Conservation (phyloP, 108 stramenopile genomes). For the Bacterosira constricta region DNA sequence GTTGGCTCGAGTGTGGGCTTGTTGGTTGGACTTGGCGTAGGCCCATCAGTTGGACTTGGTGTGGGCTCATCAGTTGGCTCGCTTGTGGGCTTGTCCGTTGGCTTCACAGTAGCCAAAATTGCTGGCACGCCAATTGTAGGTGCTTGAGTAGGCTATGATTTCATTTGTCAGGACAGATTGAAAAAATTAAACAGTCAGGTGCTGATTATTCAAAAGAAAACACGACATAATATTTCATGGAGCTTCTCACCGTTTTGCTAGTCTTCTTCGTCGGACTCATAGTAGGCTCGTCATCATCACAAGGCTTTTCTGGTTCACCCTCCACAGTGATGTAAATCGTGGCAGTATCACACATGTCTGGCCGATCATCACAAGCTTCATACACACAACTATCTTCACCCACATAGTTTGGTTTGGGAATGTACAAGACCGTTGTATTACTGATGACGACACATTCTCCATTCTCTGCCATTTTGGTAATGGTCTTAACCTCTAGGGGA, state of each 20-base stretch:
- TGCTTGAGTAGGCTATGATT: too few relatives aligned
- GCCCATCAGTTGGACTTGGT: neutral
- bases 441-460: constrained; percentile 32
- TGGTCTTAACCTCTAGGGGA: neutral
- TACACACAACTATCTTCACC: constrained; percentile 27
- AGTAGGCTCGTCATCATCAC: neutral
- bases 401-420: constrained; percentile 19
- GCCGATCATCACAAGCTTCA: constrained; percentile 23
- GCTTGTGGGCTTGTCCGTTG: too few relatives aligned
- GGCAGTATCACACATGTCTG: constrained; percentile 19
- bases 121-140: too few relatives aligned
- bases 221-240: too few relatives aligned
- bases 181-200: too few relatives aligned
- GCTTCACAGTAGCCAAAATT: too few relatives aligned
- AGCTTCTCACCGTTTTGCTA: neutral
- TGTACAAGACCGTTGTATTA: constrained; percentile 11
- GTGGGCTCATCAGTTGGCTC: constrained; percentile 3
- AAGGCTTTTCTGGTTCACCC: constrained; percentile 3
- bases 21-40: neutral
- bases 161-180: too few relatives aligned
- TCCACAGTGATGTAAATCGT: neutral
- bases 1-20: neutral
- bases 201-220: too few relatives aligned
- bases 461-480: neutral
- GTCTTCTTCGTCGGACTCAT: neutral